Conservation (phyloP, 208 protist genomes). For the Porcisia hertigi region DNA sequence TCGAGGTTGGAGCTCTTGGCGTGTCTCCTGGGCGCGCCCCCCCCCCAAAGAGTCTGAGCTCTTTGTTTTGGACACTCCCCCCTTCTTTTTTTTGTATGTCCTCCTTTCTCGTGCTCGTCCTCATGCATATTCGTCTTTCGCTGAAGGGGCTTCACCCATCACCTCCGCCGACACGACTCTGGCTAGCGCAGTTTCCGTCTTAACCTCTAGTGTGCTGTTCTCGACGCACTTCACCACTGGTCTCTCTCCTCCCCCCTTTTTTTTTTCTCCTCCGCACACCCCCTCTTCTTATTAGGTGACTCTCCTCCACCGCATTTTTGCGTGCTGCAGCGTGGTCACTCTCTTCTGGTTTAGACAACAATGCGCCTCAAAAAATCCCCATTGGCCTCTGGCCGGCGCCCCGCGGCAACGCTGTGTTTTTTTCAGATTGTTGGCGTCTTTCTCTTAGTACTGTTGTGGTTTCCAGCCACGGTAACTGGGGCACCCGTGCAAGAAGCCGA, state of each 20-base stretch:
- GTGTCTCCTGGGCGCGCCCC: too few relatives aligned
- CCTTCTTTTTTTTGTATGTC: background rate
- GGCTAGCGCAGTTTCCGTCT: background rate
- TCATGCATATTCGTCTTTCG: background rate
- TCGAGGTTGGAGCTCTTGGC: background rate
- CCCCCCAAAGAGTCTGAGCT: background rate
- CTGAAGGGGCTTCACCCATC: background rate
- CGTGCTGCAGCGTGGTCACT: background rate
- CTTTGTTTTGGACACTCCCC: background rate
- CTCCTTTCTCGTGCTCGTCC: background rate
- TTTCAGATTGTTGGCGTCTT: conserved; percentile 4
- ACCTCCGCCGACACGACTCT: background rate
- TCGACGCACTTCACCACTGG: background rate
- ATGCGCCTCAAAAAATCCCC: background rate
- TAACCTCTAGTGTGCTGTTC: background rate
- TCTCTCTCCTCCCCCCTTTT: background rate
- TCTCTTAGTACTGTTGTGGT: background rate
- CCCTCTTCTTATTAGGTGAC: background rate
- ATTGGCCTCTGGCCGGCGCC: background rate
- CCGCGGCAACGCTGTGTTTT: background rate
- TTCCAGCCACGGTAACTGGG: background rate
- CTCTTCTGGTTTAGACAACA: background rate
- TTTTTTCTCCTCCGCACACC: background rate
- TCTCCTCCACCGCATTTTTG: too few relatives aligned
- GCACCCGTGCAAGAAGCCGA: background rate